Evolutionary conservation across 2,329 filamentous ascomycete genomes (phyloP).

Genomic region (Mycosphaerella sp.): DNA sequence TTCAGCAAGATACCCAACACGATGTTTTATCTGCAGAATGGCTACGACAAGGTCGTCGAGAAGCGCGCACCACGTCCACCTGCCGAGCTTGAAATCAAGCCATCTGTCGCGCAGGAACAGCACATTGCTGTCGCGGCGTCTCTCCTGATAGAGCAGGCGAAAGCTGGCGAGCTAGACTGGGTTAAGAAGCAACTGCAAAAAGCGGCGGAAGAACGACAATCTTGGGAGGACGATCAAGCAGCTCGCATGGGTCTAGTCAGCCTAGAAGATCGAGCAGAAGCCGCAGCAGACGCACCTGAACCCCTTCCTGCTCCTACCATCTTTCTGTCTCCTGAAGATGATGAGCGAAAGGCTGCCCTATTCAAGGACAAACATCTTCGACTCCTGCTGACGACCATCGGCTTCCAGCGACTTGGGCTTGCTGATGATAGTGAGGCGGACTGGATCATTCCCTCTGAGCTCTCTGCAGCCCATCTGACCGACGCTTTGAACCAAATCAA

Average conservation of each 20-base stretch:
- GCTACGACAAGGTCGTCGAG: constrained; percentile 72
- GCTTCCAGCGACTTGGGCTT: constrained; percentile 58
- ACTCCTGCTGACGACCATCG: constrained; percentile 71
- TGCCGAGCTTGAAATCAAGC: constrained; percentile 76
- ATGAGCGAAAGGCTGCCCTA: constrained; percentile 63
- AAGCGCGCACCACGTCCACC: constrained; percentile 62
- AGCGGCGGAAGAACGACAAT: constrained; percentile 65
- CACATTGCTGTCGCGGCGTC: constrained; percentile 69
- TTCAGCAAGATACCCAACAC: constrained; percentile 88
- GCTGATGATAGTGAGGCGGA: constrained; percentile 69
- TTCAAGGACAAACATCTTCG: constrained; percentile 87
- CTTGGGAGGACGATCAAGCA: constrained; percentile 68
- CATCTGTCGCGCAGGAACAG: constrained; percentile 61
- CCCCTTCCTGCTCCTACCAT: constrained; percentile 46
- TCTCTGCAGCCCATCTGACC: constrained; percentile 60
- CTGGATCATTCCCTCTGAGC: constrained; percentile 67
- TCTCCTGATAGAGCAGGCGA: constrained; percentile 71
- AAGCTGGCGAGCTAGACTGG: constrained; percentile 73
- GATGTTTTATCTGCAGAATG: constrained; percentile 82
- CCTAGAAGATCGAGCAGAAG: constrained; percentile 30
- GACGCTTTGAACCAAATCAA: constrained; percentile 67
- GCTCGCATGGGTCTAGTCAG: constrained; percentile 40
- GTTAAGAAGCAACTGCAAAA: constrained; percentile 63
- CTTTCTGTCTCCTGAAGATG: constrained; percentile 57
- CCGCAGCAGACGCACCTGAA: constrained; percentile 17